Base-by-base conservation (phyloP, 2,329 filamentous ascomycete genomes). In the Aureobasidium zeae region DNA sequence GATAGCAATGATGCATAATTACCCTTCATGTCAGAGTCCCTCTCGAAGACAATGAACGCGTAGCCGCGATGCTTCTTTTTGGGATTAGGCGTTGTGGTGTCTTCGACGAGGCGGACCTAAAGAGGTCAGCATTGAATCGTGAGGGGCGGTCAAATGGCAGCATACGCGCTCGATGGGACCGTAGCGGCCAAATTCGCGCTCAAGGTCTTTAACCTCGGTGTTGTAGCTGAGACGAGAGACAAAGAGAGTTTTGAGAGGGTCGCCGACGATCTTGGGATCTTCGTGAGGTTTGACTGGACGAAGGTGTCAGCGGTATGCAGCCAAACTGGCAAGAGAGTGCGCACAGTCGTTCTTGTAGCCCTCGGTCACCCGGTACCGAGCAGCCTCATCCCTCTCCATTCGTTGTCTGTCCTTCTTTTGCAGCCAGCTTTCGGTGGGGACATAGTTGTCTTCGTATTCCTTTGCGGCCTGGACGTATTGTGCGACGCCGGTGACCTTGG, bases 11-110 rank as follows among this genome's bases (percentile, higher is more conserved):
- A 54, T 57, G 52, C n/a, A n/a, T n/a, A 58, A 62, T 55, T 63
- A 95, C 88, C 87, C 86, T 93, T 93, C 88, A 96, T 95, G 63
- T 96, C 91, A 66, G 89, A 88, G 68, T 96, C 91, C 63, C 86
- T 82, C 66, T 96, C 89, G 61, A 89, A 98, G 44, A 96, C 86
- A 54, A 98, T 83, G 61, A 98, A 98, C 49, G 86, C 91, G 64
- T 98, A 98, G 49, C 91, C 91, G 57, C 82, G 76, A 59, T 93
- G 85, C 67, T 88, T 86, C 58, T 66, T 69, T 53, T 66, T 66
- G 3, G 28, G 31, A 4, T 37, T 33, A 10, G 42, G 25, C 57
- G 81, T 31, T 6, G 50, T 42, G 10, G 60, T 54, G 30, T 83
- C 37, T 56, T 78, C 78, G 53, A 95, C 77, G 55, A 94, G 86